phyloP scores from a whole-genome alignment of 2,329 filamentous ascomycete species.

The Huntiella abstrusa region DNA sequence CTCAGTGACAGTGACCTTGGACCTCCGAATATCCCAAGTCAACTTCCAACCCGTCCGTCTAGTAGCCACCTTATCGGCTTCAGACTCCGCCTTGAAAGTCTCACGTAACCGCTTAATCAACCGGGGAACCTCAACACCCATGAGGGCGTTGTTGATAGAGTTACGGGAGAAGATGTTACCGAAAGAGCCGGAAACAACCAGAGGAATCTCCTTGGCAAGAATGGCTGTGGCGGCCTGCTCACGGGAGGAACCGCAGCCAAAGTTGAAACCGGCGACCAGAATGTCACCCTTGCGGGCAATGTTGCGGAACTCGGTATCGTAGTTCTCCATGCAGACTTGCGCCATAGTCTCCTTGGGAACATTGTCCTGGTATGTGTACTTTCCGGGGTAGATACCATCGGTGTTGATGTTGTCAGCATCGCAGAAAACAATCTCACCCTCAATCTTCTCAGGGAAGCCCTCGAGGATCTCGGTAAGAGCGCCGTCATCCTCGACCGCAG shows the following conservation, averaged over 20 bases:
- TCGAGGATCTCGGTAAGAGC: slow-evolving; percentile 52
- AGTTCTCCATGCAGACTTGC: slow-evolving; percentile 83
- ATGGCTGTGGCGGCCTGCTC: slow-evolving; percentile 84
- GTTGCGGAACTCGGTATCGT: slow-evolving; percentile 51
- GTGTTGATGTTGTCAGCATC: slow-evolving; percentile 75
- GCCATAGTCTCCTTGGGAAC: slow-evolving; percentile 65
- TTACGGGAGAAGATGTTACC: slow-evolving; percentile 69
- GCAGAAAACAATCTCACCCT: slow-evolving; percentile 74
- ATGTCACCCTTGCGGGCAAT: slow-evolving; percentile 55
- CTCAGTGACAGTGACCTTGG: slow-evolving; percentile 52
- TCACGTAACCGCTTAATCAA: slow-evolving; percentile 48
- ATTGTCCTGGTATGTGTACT: slow-evolving; percentile 80
- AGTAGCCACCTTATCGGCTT: slow-evolving; percentile 35
- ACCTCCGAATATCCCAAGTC: slow-evolving; percentile 59
- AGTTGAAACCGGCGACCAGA: slow-evolving; percentile 73
- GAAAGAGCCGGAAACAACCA: slow-evolving; percentile 67
- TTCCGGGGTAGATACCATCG: slow-evolving; percentile 77
- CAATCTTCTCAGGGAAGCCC: slow-evolving; percentile 68
- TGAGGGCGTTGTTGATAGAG: slow-evolving; percentile 61
- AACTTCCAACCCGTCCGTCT: slow-evolving; percentile 68
- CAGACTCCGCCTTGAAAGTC: slow-evolving; percentile 10
- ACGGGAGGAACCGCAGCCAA: slow-evolving; percentile 62
- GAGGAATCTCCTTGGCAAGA: slow-evolving; percentile 58
- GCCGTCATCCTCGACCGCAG: slow-evolving; percentile 13
- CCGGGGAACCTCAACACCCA: slow-evolving; percentile 50